phyloP scores from a whole-genome alignment of 345 rosid species.

The Salix suchowensis region DNA sequence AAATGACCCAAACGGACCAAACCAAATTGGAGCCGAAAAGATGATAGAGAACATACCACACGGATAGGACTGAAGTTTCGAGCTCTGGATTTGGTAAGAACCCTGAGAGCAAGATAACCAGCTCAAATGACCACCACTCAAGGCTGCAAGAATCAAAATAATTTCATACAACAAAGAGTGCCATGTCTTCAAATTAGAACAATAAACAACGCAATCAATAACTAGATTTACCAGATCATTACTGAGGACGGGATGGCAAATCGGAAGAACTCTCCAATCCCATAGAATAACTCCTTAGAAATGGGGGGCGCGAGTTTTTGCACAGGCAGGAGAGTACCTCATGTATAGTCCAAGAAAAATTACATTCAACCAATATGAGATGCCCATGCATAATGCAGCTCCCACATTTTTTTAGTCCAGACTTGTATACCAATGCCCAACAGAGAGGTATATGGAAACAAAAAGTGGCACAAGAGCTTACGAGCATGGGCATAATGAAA shows the following conservation, averaged over 20 bases:
- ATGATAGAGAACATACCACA: slow-evolving; percentile 48
- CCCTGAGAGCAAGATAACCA: slow-evolving; percentile 78
- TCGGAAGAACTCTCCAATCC: slow-evolving; percentile 52
- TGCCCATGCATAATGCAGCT: slow-evolving; percentile 44
- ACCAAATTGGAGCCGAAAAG: background rate
- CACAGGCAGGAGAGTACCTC: slow-evolving; percentile 44
- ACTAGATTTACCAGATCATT: slow-evolving; percentile 54
- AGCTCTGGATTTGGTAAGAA: slow-evolving; percentile 75
- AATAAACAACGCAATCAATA: background rate
- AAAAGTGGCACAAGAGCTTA: slow-evolving; percentile 41
- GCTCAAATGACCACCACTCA: slow-evolving; percentile 96
- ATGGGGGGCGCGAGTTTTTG: slow-evolving; percentile 38
- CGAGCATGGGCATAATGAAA: slow-evolving; percentile 48
- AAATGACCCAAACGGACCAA: background rate
- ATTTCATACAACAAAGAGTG: background rate
- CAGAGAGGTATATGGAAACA: slow-evolving; percentile 46
- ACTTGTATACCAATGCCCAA: slow-evolving; percentile 56
- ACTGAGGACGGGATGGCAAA: slow-evolving; percentile 66
- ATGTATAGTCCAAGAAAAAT: slow-evolving; percentile 45
- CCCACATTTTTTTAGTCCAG: slow-evolving; percentile 37
- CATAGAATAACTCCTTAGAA: slow-evolving; percentile 42
- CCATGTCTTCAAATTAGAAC: background rate
- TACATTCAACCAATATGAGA: slow-evolving; percentile 54
- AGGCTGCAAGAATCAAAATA: slow-evolving; percentile 43
- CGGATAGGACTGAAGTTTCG: slow-evolving; percentile 81